Evolutionary conservation across 805 yeast genomes (phyloP).

Genomic region (Yueomyces sp.): DNA sequence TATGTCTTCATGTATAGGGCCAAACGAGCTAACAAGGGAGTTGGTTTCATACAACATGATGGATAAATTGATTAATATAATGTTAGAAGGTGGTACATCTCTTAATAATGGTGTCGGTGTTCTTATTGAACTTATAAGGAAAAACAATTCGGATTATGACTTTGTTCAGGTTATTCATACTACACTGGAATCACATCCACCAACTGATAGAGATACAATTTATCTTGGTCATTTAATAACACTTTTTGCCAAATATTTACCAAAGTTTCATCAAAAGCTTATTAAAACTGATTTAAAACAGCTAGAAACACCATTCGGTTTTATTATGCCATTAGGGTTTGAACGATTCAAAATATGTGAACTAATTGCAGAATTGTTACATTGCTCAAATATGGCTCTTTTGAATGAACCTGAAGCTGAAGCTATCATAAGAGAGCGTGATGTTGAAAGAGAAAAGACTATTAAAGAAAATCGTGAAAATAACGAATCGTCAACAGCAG

Average conservation of each 20-base stretch:
- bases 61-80: conserved; percentile 53
- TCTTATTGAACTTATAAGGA: conserved; percentile 84
- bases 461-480: not conserved
- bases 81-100: conserved; percentile 77
- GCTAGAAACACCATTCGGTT: conserved; percentile 32
- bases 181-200: conserved; percentile 81
- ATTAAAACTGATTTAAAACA: conserved; percentile 24
- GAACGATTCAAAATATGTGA: conserved; percentile 90
- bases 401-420: conserved; percentile 70
- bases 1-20: conserved; percentile 84
- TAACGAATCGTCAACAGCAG: not conserved
- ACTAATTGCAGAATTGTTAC: conserved; percentile 83
- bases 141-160: conserved; percentile 93
- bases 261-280: conserved; percentile 51
- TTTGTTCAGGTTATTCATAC: conserved; percentile 72
- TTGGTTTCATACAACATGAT: conserved; percentile 66
- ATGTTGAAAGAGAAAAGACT: conserved; percentile 34
- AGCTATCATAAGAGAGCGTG: conserved; percentile 55
- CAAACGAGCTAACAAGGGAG: conserved; percentile 86
- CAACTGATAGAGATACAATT: conserved; percentile 83
- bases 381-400: conserved; percentile 90
- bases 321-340: conserved; percentile 76
- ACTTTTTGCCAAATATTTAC: conserved; percentile 63
- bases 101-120: conserved; percentile 91
- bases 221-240: conserved; percentile 77